A percentile compares a stretch with the other conserved stretches of the same genome.
These are phyloP conservation scores for Fusarium proliferatum DNA, from an alignment of 2,329 filamentous ascomycete species.

Conservation along the genomic window DNA sequence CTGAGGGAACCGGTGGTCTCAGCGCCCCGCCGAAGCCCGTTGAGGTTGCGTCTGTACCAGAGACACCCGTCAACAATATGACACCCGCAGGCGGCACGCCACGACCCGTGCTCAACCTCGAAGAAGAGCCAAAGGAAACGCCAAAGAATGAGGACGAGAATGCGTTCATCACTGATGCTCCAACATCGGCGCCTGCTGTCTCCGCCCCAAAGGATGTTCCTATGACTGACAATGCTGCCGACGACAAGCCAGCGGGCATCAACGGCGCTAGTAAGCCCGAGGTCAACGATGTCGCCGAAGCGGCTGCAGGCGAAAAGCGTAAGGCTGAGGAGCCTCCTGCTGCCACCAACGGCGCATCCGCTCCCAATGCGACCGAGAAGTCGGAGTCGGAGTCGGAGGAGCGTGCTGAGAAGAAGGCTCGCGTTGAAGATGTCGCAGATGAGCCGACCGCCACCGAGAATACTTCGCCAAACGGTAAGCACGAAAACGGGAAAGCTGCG, in stretches of 20 bases:
- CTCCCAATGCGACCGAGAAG: conserved; percentile 27
- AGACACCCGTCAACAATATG: conserved; percentile 51
- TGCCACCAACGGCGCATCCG: conserved; percentile 32
- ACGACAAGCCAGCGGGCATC: conserved; percentile 18
- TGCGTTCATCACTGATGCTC: conserved; percentile 42
- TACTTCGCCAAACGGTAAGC: conserved; percentile 44
- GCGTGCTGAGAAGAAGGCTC: conserved; percentile 55
- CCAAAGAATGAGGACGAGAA: conserved; percentile 41
- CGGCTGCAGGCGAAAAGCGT: conserved; percentile 50
- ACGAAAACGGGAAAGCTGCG: conserved; percentile 37
- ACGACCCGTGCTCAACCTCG: conserved; percentile 50
- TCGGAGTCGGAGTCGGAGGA: conserved; percentile 46
- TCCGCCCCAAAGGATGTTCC: conserved; percentile 37
- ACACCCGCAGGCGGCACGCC: conserved; percentile 52
- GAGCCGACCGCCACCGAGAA: conserved; percentile 31
- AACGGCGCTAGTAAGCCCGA: conserved; percentile 36
- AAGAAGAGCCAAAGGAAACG: conserved; percentile 46
- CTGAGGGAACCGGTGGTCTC: conserved; percentile 31
- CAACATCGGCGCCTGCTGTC: conserved; percentile 34
- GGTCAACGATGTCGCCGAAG: conserved; percentile 33
- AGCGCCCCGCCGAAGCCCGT: conserved; percentile 48
- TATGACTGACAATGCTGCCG: conserved; percentile 25
- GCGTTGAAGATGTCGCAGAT: conserved; percentile 49
- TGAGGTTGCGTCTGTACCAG: conserved; percentile 50
- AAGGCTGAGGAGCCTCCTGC: conserved; percentile 52